Evolutionary conservation across 768 basidiomycete species (phyloP), one percentile per base, ranked within the genome.

Genomic region (Rhodotorula sphaerocarpa): DNA sequence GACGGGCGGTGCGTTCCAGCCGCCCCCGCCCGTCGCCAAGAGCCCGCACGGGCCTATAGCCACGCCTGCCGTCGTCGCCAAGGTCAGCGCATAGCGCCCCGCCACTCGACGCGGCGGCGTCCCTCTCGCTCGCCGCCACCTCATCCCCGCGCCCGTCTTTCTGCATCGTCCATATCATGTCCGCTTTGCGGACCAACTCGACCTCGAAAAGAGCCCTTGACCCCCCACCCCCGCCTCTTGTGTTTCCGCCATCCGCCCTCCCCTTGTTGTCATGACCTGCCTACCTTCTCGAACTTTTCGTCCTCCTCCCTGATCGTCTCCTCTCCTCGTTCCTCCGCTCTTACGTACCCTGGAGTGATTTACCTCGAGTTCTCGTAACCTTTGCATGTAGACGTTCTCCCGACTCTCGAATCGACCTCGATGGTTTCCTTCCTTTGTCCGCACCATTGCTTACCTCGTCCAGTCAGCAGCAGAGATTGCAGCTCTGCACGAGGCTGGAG

Each of bases 1-100:
- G 39, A 50, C 44, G 9, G 64, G 55, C 45, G 64, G 64, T 39
- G 21, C 27, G 1, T 61, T 66, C 43, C 25, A 28, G 21, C 34
- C 36, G 20, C 55, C 59, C 27, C 57, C 55, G 18, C 63, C 63
- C 1, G 3, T 50, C 57, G 3, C 63, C 54, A 41, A 33, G 39
- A n/a, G 23, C 44, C 33, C 3, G 16, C 16, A 39, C 55, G 6
- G 18, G 16, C 4, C 43, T 33, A 28, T 14, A 44, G 5, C 50
- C n/a, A 41, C 31, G 20, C 33, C 31, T 15, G 25, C 21, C n/a
- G 28, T 52, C 33, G 33, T 41, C 10, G 28, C 57, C 12, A 39
- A 42, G 30, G 36, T 57, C 30, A 46, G 41, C 27, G 54, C 44
- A 21, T 55, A 46, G 33, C 20, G 27, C 4, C 4, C n/a, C n/a